Base-by-base conservation (phyloP, 306 rosid genomes). In the Trifolium fragiferum region DNA sequence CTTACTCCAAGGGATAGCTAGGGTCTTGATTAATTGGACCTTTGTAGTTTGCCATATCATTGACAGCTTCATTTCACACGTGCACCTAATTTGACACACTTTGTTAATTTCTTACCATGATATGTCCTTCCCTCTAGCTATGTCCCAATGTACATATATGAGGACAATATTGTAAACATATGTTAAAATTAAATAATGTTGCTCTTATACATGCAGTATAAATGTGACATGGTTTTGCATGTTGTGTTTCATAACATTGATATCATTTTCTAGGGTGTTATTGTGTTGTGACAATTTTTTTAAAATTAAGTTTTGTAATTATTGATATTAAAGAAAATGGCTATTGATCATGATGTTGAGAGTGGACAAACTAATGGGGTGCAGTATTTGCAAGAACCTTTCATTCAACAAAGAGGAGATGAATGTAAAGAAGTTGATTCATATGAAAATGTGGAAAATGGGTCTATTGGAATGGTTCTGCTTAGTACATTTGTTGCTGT, bases 401-500 rank as follows among this genome's bases (percentile, higher is more conserved):
- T 91, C 23, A 81, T 85, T 73, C 76, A 30, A 69, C 50, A 79
- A 77, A 59, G 60, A 43, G 6, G 78, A 7, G 40, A 35, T 46
- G 35, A 20, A 5, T 8, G 64, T 32, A 33, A 79, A 44, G 79
- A 57, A 62, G 70, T 53, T 66, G 84, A 35, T 38, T 65, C 84
- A 63, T 82, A 74, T n/a, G 61, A 57, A 59, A 73, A 20, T 70
- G 60, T 44, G 33, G 70, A 54, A 69, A 72, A 74, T 72, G 92
- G 88, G 54, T 84, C 97, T 23, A 79, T 84, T 82, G 84, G 89
- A 62, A 89, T 90, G 96, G 96, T 90, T 73, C 73, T 90, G 60
- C 75, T 93, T 4, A 83, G 93, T 81, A 93, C 98, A 8, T 79
- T 75, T 19, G 91, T 89, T 79, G 89, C 91, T 27, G 95, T 90